Evolutionary conservation across 148 eudicot species (phyloP).

Genomic region (Rhododendron griersonianum): DNA sequence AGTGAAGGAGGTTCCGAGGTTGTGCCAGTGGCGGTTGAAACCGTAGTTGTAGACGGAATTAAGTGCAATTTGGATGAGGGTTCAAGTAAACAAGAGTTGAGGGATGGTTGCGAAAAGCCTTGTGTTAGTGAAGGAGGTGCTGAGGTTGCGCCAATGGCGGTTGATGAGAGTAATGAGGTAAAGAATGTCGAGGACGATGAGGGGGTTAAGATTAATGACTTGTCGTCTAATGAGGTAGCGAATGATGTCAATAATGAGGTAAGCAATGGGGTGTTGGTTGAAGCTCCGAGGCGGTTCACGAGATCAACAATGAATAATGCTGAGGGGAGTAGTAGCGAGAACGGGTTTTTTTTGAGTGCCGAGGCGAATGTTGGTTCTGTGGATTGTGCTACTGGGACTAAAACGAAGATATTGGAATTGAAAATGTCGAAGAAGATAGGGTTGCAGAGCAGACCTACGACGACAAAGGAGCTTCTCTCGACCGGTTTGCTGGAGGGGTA

Average conservation of each 20-base stretch:
- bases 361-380: conserved; percentile 18
- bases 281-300: conserved; percentile 37
- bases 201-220: neutral
- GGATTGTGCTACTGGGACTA: conserved; percentile 25
- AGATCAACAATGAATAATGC: conserved; percentile 35
- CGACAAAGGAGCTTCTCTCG: conserved; percentile 61
- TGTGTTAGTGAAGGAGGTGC: neutral
- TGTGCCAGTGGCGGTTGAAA: conserved; percentile 1
- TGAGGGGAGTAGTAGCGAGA: conserved; percentile 21
- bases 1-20: neutral
- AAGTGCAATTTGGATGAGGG: conserved; percentile 21
- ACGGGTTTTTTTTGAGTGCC: conserved; percentile 20
- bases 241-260: neutral
- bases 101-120: neutral
- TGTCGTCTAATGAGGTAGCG: neutral
- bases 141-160: neutral
- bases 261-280: neutral
- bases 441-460: conserved; percentile 36
- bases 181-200: neutral
- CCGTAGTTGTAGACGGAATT: neutral
- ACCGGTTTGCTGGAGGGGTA: conserved; percentile 88
- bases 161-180: neutral
- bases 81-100: conserved; percentile 15
- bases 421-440: conserved; percentile 54
- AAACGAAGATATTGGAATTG: conserved; percentile 43